phyloP scores from a whole-genome alignment of 805 yeast species.

The Huiozyma sinensis region DNA sequence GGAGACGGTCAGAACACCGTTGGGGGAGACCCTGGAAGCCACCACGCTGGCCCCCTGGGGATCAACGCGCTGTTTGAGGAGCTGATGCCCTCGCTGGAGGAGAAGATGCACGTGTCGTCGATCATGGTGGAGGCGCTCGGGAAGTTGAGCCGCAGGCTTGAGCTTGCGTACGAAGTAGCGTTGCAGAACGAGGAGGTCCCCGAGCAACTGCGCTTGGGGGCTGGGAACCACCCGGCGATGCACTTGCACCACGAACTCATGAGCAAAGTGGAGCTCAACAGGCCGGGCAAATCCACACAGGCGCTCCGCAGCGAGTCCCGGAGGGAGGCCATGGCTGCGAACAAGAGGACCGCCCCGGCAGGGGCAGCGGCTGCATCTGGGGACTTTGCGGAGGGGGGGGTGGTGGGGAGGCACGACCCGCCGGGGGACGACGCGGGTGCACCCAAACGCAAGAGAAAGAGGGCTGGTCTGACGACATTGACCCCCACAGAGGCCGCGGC shows the following conservation, averaged over 20 bases:
- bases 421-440: neutral
- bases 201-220: slow-evolving; percentile 63
- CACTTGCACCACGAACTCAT: slow-evolving; percentile 29
- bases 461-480: slow-evolving; percentile 1
- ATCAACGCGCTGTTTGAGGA: slow-evolving; percentile 43
- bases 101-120: slow-evolving; percentile 94
- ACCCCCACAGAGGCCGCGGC: slow-evolving; percentile 2
- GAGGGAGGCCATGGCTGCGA: slow-evolving; percentile 88
- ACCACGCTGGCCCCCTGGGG: slow-evolving; percentile 17
- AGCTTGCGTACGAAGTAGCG: slow-evolving; percentile 70
- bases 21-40: slow-evolving; percentile 9
- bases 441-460: slow-evolving; percentile 7
- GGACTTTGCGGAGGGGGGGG: neutral
- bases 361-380: neutral
- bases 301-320: slow-evolving; percentile 74
- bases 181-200: slow-evolving; percentile 69
- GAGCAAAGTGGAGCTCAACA: slow-evolving; percentile 22
- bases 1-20: neutral
- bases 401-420: neutral
- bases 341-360: slow-evolving; percentile 14
- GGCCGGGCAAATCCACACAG: slow-evolving; percentile 44
- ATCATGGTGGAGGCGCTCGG: slow-evolving; percentile 72
- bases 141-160: slow-evolving; percentile 60
- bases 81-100: slow-evolving; percentile 85
- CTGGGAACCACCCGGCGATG: slow-evolving; percentile 86